These are phyloP conservation scores for Leavenworthia alabamica DNA, from an alignment of 345 rosid genomes.

Conservation along the genomic window DNA sequence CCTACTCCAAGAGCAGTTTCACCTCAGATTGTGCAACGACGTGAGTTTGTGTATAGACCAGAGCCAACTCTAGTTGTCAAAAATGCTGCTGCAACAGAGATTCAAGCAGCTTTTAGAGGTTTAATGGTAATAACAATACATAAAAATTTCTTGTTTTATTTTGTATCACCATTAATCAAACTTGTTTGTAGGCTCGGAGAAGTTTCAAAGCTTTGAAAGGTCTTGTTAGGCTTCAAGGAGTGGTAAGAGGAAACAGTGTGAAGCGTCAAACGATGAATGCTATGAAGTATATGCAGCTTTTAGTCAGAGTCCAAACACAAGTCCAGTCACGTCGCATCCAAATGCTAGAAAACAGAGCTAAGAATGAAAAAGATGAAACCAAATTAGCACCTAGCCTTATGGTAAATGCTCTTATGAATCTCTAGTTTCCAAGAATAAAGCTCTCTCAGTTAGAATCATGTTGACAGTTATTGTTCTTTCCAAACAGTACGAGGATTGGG, in stretches of 20 bases:
- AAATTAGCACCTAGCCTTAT: slow-evolving; percentile 40
- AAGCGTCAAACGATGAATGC: slow-evolving; percentile 86
- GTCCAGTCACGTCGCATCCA: slow-evolving; percentile 91
- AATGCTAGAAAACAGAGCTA: slow-evolving; percentile 77
- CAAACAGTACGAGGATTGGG: slow-evolving; percentile 84
- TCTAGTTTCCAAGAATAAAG: background rate
- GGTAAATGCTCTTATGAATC: slow-evolving; percentile 1
- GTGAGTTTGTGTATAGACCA: slow-evolving; percentile 48
- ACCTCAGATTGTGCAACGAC: slow-evolving; percentile 46
- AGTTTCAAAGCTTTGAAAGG: slow-evolving; percentile 92
- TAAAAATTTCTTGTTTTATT: background rate
- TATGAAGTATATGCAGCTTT: slow-evolving; percentile 86
- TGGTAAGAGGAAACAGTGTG: slow-evolving; percentile 78
- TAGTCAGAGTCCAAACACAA: slow-evolving; percentile 91
- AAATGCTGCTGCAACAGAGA: slow-evolving; percentile 64
- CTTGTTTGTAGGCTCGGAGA: slow-evolving; percentile 60
- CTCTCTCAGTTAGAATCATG: background rate
- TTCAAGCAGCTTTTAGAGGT: slow-evolving; percentile 88
- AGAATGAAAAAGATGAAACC: slow-evolving; percentile 51
- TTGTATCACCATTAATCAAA: background rate
- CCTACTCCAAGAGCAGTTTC: slow-evolving; percentile 56
- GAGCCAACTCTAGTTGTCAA: slow-evolving; percentile 59
- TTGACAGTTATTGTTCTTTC: background rate
- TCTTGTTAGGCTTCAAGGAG: slow-evolving; percentile 96
- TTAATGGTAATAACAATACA: slow-evolving; percentile 45